phyloP scores from a whole-genome alignment of 768 basidiomycete genomes.

The Leccinum imitatum region DNA sequence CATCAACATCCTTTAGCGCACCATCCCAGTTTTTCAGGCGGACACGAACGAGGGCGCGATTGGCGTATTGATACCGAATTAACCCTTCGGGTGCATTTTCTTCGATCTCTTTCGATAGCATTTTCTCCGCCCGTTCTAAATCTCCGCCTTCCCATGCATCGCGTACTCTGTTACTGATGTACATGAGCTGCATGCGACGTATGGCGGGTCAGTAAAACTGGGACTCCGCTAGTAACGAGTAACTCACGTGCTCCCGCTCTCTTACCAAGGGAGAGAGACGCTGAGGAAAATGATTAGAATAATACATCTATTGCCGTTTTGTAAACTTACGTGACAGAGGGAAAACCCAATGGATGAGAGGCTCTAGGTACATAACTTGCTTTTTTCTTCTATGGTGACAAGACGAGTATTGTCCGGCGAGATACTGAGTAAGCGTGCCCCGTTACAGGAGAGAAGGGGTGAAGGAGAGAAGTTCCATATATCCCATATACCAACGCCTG shows the following conservation, averaged over 20 bases:
- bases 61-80: constrained; percentile 8
- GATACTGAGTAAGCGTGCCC: not conserved
- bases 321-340: constrained; percentile 7
- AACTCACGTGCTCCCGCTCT: constrained; percentile 10
- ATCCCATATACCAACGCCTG: constrained; percentile 15
- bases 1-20: constrained; percentile 10
- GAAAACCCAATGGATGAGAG: not conserved
- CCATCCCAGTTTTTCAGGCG: constrained; percentile 1
- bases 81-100: not conserved
- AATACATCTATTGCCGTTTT: not conserved
- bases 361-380: not conserved
- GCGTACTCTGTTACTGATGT: constrained; percentile 3
- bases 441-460: constrained; percentile 3
- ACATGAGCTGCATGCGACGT: constrained; percentile 10
- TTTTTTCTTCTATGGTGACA: not conserved
- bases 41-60: constrained; percentile 18
- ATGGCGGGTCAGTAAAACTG: not conserved
- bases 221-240: not conserved
- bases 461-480: not conserved
- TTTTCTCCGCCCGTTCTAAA: constrained; percentile 5
- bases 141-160: constrained; percentile 11
- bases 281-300: constrained; percentile 5
- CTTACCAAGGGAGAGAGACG: not conserved
- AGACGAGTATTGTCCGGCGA: constrained; percentile 10
- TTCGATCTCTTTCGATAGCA: constrained; percentile 13